phyloP scores from a whole-genome alignment of 2,329 filamentous ascomycete genomes.

The Fonsecaea erecta region DNA sequence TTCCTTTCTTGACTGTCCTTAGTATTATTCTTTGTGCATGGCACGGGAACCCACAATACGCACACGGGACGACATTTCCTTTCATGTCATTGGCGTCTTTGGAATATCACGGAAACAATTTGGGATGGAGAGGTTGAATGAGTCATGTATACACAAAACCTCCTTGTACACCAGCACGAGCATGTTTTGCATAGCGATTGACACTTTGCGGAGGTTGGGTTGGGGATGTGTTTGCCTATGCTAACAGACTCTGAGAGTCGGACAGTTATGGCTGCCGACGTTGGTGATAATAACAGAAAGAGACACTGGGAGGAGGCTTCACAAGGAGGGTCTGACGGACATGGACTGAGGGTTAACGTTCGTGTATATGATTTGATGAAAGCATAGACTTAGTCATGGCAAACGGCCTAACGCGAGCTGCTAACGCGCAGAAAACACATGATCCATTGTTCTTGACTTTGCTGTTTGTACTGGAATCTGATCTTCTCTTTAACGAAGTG shows the following conservation, averaged over 20 bases:
- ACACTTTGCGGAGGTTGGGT: slow-evolving; percentile 15
- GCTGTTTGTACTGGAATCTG: too few relatives aligned
- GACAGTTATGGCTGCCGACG: slow-evolving; percentile 28
- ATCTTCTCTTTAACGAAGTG: too few relatives aligned
- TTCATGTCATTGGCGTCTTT: slow-evolving; percentile 18
- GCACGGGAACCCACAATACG: slow-evolving; percentile 12
- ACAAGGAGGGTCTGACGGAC: background rate
- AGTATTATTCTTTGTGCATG: slow-evolving; percentile 27
- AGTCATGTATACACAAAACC: slow-evolving; percentile 31
- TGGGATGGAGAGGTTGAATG: slow-evolving; percentile 19
- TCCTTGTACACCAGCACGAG: slow-evolving; percentile 32
- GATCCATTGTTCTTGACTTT: slow-evolving; percentile 9
- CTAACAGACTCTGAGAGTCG: background rate
- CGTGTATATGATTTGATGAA: slow-evolving; percentile 31
- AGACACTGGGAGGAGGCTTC: background rate
- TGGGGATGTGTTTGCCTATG: slow-evolving; percentile 13
- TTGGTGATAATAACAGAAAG: slow-evolving; percentile 23
- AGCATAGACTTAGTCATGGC: slow-evolving; percentile 29
- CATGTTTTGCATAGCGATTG: slow-evolving; percentile 35
- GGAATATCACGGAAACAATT: slow-evolving; percentile 8
- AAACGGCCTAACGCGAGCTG: slow-evolving; percentile 13
- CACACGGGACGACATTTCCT: slow-evolving; percentile 15
- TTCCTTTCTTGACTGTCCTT: slow-evolving; percentile 34
- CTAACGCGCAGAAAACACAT: slow-evolving; percentile 26
- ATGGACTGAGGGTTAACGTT: slow-evolving; percentile 25